Evolutionary conservation across 2,329 filamentous ascomycete species (phyloP).

Genomic region (Alternaria hordeiaustralica): DNA sequence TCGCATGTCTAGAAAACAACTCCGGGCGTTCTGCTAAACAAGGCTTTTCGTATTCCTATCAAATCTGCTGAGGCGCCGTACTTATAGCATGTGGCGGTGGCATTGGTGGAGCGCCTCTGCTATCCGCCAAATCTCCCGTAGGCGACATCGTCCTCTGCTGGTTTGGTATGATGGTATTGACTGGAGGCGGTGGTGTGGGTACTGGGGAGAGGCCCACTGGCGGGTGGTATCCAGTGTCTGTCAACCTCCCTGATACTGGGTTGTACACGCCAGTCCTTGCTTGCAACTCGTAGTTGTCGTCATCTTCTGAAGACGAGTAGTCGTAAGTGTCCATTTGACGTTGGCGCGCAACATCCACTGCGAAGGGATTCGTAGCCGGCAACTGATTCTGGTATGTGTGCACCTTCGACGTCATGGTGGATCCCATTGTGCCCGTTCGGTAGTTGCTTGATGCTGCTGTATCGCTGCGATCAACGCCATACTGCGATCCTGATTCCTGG

Average conservation of each 20-base stretch:
- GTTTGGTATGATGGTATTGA: slow-evolving; percentile 17
- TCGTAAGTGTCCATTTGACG: slow-evolving; percentile 45
- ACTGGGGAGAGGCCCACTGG: slow-evolving; percentile 37
- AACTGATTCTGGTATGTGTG: slow-evolving; percentile 43
- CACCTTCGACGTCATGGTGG: slow-evolving; percentile 39
- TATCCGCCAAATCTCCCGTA: slow-evolving; percentile 40
- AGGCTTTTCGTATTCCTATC: neutral
- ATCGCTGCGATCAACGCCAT: slow-evolving; percentile 41
- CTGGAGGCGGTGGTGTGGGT: slow-evolving; percentile 41
- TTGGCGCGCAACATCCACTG: slow-evolving; percentile 27
- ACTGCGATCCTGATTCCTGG: slow-evolving; percentile 30
- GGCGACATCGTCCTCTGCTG: slow-evolving; percentile 18
- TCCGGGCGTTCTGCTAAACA: neutral
- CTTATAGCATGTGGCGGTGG: slow-evolving; percentile 40
- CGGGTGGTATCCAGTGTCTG: slow-evolving; percentile 46
- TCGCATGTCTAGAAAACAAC: neutral
- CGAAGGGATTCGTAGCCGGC: slow-evolving; percentile 43
- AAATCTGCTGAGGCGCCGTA: slow-evolving; percentile 39
- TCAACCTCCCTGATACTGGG: slow-evolving; percentile 40
- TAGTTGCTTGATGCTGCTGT: slow-evolving; percentile 40
- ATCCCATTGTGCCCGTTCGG: slow-evolving; percentile 30
- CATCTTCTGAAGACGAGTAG: slow-evolving; percentile 50
- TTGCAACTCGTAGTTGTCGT: slow-evolving; percentile 46
- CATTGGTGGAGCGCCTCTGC: slow-evolving; percentile 29
- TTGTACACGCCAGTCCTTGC: slow-evolving; percentile 37